Percentiles rank a stretch among this genome's conserved stretches.
Conservation (phyloP, 2,329 filamentous ascomycete species). For the Botrytis squamosa region DNA sequence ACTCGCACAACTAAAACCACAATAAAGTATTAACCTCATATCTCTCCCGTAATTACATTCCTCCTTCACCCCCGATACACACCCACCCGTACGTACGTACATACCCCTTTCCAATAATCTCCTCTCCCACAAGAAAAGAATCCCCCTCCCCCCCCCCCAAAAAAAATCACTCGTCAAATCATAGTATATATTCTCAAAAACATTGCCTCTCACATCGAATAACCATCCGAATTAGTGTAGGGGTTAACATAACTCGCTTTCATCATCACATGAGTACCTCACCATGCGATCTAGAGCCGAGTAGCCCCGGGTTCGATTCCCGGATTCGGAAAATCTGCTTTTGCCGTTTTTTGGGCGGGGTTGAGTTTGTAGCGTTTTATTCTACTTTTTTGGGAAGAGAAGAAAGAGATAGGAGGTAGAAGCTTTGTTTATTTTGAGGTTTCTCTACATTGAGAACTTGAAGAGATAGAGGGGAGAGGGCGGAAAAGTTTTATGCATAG, state of each 20-base stretch:
- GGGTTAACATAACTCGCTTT: conserved; percentile 2
- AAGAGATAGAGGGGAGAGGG: background rate
- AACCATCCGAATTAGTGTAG: background rate
- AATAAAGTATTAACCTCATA: background rate
- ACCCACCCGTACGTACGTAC: too few species aligned
- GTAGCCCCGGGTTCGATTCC: conserved; percentile 1
- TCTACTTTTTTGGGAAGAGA: too few species aligned
- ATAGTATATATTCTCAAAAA: background rate
- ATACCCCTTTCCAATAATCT: background rate
- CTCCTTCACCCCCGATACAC: background rate
- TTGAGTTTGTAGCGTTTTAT: too few species aligned
- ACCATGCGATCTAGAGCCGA: background rate
- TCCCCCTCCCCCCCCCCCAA: too few species aligned
- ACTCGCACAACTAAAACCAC: background rate
- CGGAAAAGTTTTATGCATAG: background rate
- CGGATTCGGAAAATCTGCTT: background rate
- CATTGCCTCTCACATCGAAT: too few species aligned
- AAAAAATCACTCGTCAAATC: accelerated
- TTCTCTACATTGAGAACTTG: background rate
- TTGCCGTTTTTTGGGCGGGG: background rate
- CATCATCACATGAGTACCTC: accelerated
- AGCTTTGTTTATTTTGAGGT: background rate
- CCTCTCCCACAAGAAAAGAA: background rate
- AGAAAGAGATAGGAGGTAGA: too few species aligned
- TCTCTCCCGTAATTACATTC: background rate